Evolutionary conservation across 2,329 filamentous ascomycete species (phyloP).

Genomic region (Xylaria hypoxylon): DNA sequence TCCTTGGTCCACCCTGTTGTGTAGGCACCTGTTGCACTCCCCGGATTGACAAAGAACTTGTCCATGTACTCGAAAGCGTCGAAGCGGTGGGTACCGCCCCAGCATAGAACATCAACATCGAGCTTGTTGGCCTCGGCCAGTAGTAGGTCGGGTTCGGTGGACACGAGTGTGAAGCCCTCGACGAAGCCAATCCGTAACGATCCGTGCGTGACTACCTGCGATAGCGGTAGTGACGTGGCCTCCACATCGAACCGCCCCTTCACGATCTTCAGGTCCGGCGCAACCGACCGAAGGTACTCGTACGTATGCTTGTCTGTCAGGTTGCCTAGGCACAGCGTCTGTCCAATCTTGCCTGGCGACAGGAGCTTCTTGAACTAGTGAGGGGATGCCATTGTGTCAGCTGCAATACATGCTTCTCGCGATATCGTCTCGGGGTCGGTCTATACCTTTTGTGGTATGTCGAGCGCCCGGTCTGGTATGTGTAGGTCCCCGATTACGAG

Average conservation of each 20-base stretch:
- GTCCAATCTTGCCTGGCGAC: conserved; percentile 83
- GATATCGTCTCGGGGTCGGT: background rate
- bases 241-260: conserved; percentile 76
- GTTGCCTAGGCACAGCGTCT: conserved; percentile 84
- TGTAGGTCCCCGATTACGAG: conserved; percentile 93
- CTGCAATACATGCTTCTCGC: conserved; percentile 26
- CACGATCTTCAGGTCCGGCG: conserved; percentile 78
- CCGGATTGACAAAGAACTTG: conserved; percentile 79
- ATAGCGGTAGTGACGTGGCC: conserved; percentile 72
- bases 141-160: conserved; percentile 73
- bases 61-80: conserved; percentile 80
- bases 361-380: conserved; percentile 87
- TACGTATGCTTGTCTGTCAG: conserved; percentile 83
- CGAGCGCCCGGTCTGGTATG: conserved; percentile 90
- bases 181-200: conserved; percentile 74
- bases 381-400: conserved; percentile 23
- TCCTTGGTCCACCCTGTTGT: conserved; percentile 68
- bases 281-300: conserved; percentile 80
- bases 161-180: conserved; percentile 76
- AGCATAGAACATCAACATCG: conserved; percentile 76
- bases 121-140: conserved; percentile 75
- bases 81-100: conserved; percentile 75
- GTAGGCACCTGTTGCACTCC: conserved; percentile 73
- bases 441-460: conserved; percentile 87
- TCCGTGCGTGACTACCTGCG: conserved; percentile 74